A percentile compares a stretch with the other conserved stretches of the same genome.
phyloP scores from a whole-genome alignment of 1,139 yeast genomes.

The Zygosaccharomyces pseudobailii region DNA sequence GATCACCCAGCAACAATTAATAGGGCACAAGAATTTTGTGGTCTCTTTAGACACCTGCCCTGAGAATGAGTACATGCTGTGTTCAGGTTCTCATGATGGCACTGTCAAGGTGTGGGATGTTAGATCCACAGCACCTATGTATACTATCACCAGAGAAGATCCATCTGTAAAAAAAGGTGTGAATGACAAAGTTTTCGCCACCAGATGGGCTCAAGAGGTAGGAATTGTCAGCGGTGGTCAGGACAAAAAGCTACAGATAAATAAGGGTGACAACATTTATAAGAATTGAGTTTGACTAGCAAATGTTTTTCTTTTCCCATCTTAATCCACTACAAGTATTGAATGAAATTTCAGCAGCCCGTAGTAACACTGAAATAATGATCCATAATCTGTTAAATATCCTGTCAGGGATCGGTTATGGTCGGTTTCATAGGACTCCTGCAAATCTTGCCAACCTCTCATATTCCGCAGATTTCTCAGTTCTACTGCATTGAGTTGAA shows the following conservation, averaged over 20 bases:
- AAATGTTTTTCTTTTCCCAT: neutral
- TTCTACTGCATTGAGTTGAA: conserved; percentile 67
- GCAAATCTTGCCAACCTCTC: conserved; percentile 61
- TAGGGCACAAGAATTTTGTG: conserved; percentile 91
- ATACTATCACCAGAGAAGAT: conserved; percentile 73
- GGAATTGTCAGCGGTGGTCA: conserved; percentile 93
- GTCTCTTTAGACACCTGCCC: conserved; percentile 73
- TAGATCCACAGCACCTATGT: conserved; percentile 79
- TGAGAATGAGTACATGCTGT: conserved; percentile 70
- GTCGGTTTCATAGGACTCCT: conserved; percentile 31
- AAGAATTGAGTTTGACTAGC: conserved; percentile 13
- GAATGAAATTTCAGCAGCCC: conserved; percentile 50
- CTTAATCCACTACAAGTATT: conserved; percentile 5
- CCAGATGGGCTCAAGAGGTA: conserved; percentile 71
- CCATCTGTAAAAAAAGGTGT: conserved; percentile 36
- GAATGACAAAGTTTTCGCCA: conserved; percentile 72
- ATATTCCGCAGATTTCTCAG: conserved; percentile 44
- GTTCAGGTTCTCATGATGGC: conserved; percentile 93
- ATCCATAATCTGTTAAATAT: conserved; percentile 58
- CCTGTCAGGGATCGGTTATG: conserved; percentile 37
- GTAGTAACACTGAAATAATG: conserved; percentile 75
- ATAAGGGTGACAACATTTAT: conserved; percentile 45
- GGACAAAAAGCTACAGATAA: conserved; percentile 88
- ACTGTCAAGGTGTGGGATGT: conserved; percentile 95
- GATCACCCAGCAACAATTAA: conserved; percentile 61